These are phyloP conservation scores for Paramecium pentaurelia DNA, from an alignment of 73 alveolate species.

Conservation along the genomic window DNA sequence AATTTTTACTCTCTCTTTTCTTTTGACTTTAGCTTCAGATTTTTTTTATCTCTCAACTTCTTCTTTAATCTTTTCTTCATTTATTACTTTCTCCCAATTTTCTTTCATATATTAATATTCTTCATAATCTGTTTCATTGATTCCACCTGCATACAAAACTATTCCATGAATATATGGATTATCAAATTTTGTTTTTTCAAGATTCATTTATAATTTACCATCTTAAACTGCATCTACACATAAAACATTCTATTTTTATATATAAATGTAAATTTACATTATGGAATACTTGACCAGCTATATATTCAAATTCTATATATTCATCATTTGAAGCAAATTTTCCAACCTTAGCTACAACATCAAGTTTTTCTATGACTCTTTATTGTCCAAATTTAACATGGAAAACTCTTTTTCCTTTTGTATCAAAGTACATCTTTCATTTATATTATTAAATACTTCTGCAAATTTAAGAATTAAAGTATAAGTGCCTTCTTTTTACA, in stretches of 20 bases:
- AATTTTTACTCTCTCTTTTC: conserved; percentile 37
- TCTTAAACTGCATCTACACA: conserved; percentile 61
- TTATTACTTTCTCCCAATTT: background rate
- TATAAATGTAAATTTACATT: conserved; percentile 48
- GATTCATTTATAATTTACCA: conserved; percentile 60
- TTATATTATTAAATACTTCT: conserved; percentile 41
- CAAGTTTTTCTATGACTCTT: conserved; percentile 65
- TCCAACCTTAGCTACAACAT: conserved; percentile 75
- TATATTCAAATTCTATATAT: conserved; percentile 66
- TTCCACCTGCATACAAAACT: conserved; percentile 52
- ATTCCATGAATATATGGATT: conserved; percentile 80
- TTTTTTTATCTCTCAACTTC: conserved; percentile 5
- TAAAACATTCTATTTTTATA: background rate
- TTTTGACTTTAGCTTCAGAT: conserved; percentile 5
- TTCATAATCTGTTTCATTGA: conserved; percentile 11
- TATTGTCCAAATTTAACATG: conserved; percentile 72
- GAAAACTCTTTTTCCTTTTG: conserved; percentile 69
- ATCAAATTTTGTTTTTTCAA: conserved; percentile 71
- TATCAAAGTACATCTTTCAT: conserved; percentile 66
- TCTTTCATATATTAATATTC: background rate
- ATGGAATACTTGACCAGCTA: conserved; percentile 60
- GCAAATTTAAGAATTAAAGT: conserved; percentile 74
- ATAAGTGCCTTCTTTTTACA: conserved; percentile 68
- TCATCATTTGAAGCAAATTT: conserved; percentile 80
- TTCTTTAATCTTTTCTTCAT: background rate